Evolutionary conservation across 2,329 filamentous ascomycete genomes (phyloP), one percentile per base, ranked within the genome.

Genomic region (Didymosphaeria variabile): DNA sequence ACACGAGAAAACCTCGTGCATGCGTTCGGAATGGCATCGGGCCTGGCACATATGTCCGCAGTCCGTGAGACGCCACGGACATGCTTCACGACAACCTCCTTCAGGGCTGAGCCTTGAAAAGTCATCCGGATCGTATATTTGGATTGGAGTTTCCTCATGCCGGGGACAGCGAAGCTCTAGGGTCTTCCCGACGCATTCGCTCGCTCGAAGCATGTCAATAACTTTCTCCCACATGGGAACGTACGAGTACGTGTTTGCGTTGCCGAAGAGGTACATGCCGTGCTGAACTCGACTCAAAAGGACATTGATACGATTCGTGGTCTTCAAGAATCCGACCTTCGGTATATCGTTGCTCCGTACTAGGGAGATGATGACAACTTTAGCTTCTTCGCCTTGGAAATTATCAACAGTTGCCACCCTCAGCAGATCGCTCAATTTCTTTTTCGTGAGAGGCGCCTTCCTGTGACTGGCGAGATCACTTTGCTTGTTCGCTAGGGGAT

Each of bases 351-450:
- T 94, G 76, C 90, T 91, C 44, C 91, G 85, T 0, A 92, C 90
- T 0, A 94, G 79, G 0, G 88, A 91, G 0, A 93, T 80, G 2
- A 94, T 80, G 0, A 94, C 81, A 9, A 94, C 79, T 55, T 91
- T 89, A 1, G 87, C 88, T 68, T 94, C 90, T 70, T 94, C 90
- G 0, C 91, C 91, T 67, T 94, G 90, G 58, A 92, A 93, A 64
- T 93, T 93, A 72, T 92, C 89, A 0, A 92, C 85, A 0, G 89
- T 92, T 0, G 89, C 88, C 0, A 90, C 74, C 5, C 72, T 51
- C 2, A 75, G 53, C 5, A 70, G 19, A 5, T 75, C 68, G 17
- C 55, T 62, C 5, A 73, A 55, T 10, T 65, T 61, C 19, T 67
- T 74, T 61, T 68, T 72, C n/a, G 68, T 59, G 0, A 75, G 38